Evolutionary conservation across 2,329 filamentous ascomycete genomes (phyloP).

Genomic region (Kalaharituber pfeilii): DNA sequence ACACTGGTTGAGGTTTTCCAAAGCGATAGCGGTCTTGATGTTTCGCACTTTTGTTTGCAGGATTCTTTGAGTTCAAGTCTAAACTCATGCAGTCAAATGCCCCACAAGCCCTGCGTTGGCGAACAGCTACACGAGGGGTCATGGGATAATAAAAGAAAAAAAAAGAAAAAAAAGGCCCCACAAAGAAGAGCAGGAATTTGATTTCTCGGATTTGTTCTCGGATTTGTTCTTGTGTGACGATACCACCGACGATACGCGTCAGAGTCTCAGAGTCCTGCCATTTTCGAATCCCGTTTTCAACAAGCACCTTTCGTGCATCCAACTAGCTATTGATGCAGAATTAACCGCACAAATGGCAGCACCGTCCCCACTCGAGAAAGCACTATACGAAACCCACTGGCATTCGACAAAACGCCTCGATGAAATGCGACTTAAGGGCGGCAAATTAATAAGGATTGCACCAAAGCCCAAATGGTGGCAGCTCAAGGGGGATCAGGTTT

Average conservation of each 20-base stretch:
- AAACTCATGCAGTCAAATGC: neutral
- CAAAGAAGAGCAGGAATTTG: too few species aligned
- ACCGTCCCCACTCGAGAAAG: constrained; percentile 47
- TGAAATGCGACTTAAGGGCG: neutral
- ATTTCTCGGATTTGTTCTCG: too few species aligned
- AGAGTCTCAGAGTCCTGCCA: constrained; percentile 26
- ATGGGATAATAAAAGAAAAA: too few species aligned
- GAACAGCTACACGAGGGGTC: too few species aligned
- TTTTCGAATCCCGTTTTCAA: constrained; percentile 36
- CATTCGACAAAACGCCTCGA: neutral
- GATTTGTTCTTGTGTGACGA: too few species aligned
- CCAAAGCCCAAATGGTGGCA: constrained; percentile 3
- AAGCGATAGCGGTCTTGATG: neutral
- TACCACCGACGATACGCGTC: constrained; percentile 9
- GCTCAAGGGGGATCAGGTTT: constrained; percentile 39
- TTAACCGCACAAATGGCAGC: constrained; percentile 30
- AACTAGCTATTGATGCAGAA: neutral
- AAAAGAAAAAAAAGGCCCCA: too few species aligned
- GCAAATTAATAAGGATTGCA: neutral
- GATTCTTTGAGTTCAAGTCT: neutral
- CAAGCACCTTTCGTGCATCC: constrained; percentile 29
- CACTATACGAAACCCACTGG: constrained; percentile 29
- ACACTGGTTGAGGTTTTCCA: neutral
- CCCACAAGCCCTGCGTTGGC: too few species aligned
- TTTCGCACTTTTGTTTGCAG: neutral